Evolutionary conservation across 2,329 filamentous ascomycete genomes (phyloP).

Genomic region (Aaosphaeria arxii): DNA sequence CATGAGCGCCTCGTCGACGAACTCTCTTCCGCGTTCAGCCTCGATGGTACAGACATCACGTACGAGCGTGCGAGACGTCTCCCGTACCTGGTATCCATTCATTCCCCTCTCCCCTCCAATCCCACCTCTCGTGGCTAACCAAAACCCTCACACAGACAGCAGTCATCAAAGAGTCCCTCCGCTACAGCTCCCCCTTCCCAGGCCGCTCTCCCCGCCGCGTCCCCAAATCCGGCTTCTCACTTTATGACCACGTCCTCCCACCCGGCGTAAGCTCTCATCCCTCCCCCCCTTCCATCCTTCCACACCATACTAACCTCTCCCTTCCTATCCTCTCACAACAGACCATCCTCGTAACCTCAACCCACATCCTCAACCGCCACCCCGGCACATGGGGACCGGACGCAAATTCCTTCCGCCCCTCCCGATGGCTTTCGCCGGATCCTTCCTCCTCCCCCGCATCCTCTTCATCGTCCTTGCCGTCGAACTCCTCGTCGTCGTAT

Average conservation of each 20-base stretch:
- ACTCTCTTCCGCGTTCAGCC: not conserved
- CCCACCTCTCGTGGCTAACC: too few species aligned
- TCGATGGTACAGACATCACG: not conserved
- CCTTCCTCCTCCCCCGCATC: too few species aligned
- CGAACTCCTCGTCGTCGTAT: too few species aligned
- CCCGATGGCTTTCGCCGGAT: not conserved
- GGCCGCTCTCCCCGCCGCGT: not conserved
- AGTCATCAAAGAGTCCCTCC: not conserved
- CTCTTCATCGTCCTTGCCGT: too few species aligned
- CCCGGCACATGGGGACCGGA: not conserved
- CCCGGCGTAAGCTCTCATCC: not conserved
- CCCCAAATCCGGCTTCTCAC: not conserved
- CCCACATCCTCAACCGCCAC: not conserved
- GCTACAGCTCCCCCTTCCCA: not conserved
- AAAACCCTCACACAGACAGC: not conserved
- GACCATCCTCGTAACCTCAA: not conserved
- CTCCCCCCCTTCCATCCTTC: too few species aligned
- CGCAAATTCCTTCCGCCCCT: not conserved
- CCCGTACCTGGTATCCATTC: not conserved
- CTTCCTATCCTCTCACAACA: not conserved
- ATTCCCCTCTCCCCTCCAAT: too few species aligned
- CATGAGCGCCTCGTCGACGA: not conserved
- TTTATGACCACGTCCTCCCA: not conserved
- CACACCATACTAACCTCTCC: too few species aligned
- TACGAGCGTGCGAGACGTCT: not conserved